Conservation (phyloP, 2,329 filamentous ascomycete species). For the Drechmeria coniospora region DNA sequence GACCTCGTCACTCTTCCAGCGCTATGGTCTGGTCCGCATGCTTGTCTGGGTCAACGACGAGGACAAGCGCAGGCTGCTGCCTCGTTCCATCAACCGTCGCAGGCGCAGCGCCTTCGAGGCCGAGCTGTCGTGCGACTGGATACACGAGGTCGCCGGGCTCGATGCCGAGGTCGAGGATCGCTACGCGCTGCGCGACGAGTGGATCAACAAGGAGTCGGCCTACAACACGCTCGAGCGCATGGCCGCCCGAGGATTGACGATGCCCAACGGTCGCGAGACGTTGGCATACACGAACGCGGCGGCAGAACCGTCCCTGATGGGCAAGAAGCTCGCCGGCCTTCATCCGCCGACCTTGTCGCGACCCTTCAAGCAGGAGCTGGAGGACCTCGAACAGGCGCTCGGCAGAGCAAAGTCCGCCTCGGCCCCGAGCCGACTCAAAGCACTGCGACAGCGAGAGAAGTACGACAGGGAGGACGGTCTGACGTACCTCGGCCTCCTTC, state of each 20-base stretch:
- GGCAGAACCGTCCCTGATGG: conserved; percentile 9
- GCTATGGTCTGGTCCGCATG: conserved; percentile 66
- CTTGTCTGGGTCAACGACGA: conserved; percentile 54
- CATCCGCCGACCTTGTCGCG: conserved; percentile 18
- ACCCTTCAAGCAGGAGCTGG: conserved; percentile 25
- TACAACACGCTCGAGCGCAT: conserved; percentile 28
- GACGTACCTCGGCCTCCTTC: conserved; percentile 17
- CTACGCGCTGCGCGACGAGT: conserved; percentile 25
- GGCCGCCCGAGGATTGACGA: conserved; percentile 22
- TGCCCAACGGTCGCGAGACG: conserved; percentile 29
- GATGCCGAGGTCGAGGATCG: conserved; percentile 16
- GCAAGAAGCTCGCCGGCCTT: conserved; percentile 14
- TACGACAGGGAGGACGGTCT: conserved; percentile 7
- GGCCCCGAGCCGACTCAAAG: conserved; percentile 9
- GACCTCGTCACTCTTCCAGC: conserved; percentile 47
- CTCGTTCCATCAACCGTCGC: conserved; percentile 40
- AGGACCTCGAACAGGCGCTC: conserved; percentile 19
- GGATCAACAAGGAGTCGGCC: conserved; percentile 31
- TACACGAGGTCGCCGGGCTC: conserved; percentile 40
- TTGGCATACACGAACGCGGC: conserved; percentile 10
- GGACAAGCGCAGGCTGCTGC: conserved; percentile 44
- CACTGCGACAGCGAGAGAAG: conserved; percentile 14
- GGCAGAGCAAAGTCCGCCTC: conserved; percentile 2
- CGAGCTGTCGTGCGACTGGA: conserved; percentile 43
- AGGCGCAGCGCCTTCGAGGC: conserved; percentile 41